A percentile compares a stretch with the other conserved stretches of the same genome.
Evolutionary conservation across 768 basidiomycete genomes (phyloP).

Genomic region (Calocera viscosa): DNA sequence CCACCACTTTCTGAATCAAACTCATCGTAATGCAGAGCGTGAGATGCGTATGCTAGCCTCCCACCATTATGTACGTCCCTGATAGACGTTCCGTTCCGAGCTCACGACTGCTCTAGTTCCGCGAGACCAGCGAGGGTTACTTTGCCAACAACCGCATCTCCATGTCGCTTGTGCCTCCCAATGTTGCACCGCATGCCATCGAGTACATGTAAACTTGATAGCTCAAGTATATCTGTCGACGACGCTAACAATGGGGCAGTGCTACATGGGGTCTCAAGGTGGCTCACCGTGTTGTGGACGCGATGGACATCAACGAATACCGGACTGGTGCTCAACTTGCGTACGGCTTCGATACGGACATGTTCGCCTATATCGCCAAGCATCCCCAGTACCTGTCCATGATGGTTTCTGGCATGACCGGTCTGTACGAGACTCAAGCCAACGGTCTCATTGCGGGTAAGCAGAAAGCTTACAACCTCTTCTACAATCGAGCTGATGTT

Average conservation of each 20-base stretch:
- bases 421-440: neutral
- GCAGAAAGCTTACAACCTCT: neutral
- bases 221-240: too few species aligned
- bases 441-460: neutral
- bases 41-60: slow-evolving; percentile 5
- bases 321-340: neutral
- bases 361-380: neutral
- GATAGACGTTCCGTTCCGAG: neutral
- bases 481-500: neutral
- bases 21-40: neutral
- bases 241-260: neutral
- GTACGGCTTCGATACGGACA: neutral
- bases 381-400: neutral
- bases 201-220: neutral
- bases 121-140: neutral
- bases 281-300: neutral
- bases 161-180: neutral
- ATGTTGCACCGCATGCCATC: neutral
- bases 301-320: neutral
- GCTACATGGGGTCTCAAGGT: neutral
- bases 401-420: neutral
- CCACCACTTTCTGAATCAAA: neutral
- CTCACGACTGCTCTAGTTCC: neutral
- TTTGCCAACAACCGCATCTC: slow-evolving; percentile 4
- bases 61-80: neutral